Evolutionary conservation across 352 stramenopile species (phyloP), one percentile per base, ranked within the genome.

Genomic region (Globisporangium apiculatum): DNA sequence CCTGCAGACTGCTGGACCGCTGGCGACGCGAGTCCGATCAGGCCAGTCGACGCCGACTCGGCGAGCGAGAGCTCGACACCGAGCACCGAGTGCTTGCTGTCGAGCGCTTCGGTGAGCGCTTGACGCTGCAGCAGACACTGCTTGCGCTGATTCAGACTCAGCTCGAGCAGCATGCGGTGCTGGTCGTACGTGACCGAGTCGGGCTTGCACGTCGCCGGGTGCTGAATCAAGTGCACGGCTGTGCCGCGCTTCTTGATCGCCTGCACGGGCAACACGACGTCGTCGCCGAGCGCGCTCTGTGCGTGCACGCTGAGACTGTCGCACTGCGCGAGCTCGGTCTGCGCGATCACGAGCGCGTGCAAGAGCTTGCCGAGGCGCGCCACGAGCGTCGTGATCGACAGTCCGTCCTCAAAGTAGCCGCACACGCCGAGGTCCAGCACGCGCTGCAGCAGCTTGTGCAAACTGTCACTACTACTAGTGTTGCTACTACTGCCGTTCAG

Each of bases 91-190:
- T 87, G 75, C 12, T 68, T 71, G 24, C 61, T 73, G 4, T 65
- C 65, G 10, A 89, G 61, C 5, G 66, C 72, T 12, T 73, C 36
- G 11, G 69, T 60, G 4, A 88, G 66, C 37, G 69, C 60, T 46
- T 84, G 70, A 2, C 71, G 76, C 57, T 86, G 68, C 37, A 65
- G 61, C 9, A 79, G 55, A 48, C 80, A 89, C 51, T 84, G 75
- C 42, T 86, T 84, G 9, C 75, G 72, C 61, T 89, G 80, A 14
- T 82, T 83, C 4, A 91, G 61, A 61, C 64, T 76, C 17, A 91
- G 66, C 59, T 91, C 78, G n/a, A 91, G 49, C 52, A 91, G 53
- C 67, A 91, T 88, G 10, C 67, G 71, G 3, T 76, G 58, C 56
- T 77, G 76, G 53, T 90, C 80, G 17, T 83, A 88, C 12, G 64